Percentiles rank a stretch among this genome's conserved stretches.
Conservation (phyloP, 345 rosid species). For the Citrus mangshanensis region DNA sequence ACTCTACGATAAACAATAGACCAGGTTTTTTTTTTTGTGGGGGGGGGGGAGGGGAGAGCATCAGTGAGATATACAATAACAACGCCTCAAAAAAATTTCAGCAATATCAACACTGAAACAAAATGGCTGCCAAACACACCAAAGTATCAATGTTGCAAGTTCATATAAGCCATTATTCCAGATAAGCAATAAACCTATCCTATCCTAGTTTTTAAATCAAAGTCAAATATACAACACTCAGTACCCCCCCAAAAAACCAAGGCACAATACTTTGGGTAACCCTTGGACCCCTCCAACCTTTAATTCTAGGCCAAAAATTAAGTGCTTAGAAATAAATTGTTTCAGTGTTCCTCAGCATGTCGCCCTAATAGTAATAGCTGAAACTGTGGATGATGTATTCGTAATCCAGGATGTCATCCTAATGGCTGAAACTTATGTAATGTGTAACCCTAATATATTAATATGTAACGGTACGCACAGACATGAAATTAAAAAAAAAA, state of each 20-base stretch:
- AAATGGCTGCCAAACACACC: not conserved
- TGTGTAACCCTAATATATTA: no score
- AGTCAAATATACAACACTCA: not conserved
- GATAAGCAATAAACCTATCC: not conserved
- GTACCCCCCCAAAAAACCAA: not conserved
- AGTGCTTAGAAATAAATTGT: no score
- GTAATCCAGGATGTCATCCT: no score
- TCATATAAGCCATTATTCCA: not conserved
- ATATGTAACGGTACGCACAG: not conserved
- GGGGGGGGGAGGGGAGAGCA: not conserved
- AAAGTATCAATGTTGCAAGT: not conserved
- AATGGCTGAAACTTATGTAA: no score
- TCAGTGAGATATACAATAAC: no score
- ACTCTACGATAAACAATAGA: not conserved
- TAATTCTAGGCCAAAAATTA: not conserved
- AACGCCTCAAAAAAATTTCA: not conserved
- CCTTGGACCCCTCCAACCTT: not conserved
- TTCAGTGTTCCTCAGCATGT: not conserved
- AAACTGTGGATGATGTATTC: no score
- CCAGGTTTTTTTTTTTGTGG: not conserved
- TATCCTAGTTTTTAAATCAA: not conserved
- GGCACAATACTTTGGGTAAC: not conserved
- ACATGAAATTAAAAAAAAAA: not conserved
- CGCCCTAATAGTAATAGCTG: not conserved
- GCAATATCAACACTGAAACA: not conserved